Base-by-base conservation (phyloP, 176 grass and related monocot genomes). In the Bothriochloa decipiens region DNA sequence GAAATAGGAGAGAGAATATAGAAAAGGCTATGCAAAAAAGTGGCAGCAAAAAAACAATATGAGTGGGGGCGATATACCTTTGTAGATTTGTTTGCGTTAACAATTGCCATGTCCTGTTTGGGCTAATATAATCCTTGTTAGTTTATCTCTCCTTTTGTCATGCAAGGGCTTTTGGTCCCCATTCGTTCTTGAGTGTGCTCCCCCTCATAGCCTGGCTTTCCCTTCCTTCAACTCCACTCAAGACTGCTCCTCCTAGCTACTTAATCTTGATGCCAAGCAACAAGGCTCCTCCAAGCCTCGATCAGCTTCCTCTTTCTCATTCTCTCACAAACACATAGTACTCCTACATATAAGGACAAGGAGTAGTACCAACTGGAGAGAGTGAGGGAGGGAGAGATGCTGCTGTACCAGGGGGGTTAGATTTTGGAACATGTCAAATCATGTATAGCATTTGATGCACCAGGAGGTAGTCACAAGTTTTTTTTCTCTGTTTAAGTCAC, bases 201-300 rank as follows among this genome's bases (percentile, higher is more conserved):
- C 67, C 65, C 74, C 17, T 74, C 77, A 7, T 72, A 86, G 41
- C 65, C 74, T 81, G 53, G 88, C 88, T 97, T 92, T 93, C 86
- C 88, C 91, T 92, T 88, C 88, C 92, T 93, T 95, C 70, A 87
- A 90, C 90, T 91, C 92, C 90, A 97, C 95, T 97, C 95, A 90
- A 94, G 63, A 88, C 37, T 42, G 67, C 46, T 80, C 58, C 47
- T 77, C 40, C 28, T 36, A 50, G 64, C 78, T 81, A 68, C 79
- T 64, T 81, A 69, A 26, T 81, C 65, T 86, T 88, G 72, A 78
- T 70, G 74, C 55, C 73, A 82, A 82, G 65, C 66, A 82, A 82
- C 64, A 57, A 58, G 26, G 27, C 69, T 27, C 37, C 79, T 39
- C 55, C 13, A 63, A 63, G 55, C 46, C 65, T 35, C 26, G 71